Evolutionary conservation across 192 early-diverging fungal genomes (phyloP).

Genomic region (Rhizoclosmatium sp.): DNA sequence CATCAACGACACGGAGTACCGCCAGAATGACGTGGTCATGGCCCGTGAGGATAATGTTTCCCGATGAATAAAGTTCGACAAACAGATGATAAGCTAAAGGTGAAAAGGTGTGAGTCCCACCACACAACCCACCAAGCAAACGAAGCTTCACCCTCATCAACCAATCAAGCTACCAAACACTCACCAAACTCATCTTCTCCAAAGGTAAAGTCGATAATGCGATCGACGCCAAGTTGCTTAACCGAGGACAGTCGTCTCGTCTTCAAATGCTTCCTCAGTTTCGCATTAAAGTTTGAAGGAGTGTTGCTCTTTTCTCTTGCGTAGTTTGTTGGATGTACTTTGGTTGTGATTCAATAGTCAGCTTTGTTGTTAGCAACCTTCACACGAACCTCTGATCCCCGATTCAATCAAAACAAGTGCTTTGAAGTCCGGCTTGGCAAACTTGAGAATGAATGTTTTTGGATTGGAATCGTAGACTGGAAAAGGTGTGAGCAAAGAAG

Average conservation of each 20-base stretch:
- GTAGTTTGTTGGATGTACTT: constrained; percentile 88
- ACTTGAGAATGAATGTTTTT: constrained; percentile 92
- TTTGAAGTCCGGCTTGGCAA: constrained; percentile 88
- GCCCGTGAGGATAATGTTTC: constrained; percentile 96
- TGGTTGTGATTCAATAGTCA: background rate
- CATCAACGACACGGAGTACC: constrained; percentile 85
- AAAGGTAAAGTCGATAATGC: constrained; percentile 94
- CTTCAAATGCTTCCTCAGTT: constrained; percentile 93
- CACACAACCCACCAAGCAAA: too few relatives aligned
- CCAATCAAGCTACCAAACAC: background rate
- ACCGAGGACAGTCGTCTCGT: constrained; percentile 80
- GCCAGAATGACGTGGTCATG: constrained; percentile 83
- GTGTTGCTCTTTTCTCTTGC: constrained; percentile 84
- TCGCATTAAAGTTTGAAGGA: constrained; percentile 88
- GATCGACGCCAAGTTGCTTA: constrained; percentile 87
- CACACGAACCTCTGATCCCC: constrained; percentile 70
- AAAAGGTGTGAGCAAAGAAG: background rate
- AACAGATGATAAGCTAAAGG: constrained; percentile 63
- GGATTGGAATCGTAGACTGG: constrained; percentile 92
- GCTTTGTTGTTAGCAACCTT: background rate
- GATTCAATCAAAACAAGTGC: constrained; percentile 91
- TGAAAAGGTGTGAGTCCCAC: background rate
- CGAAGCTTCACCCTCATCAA: background rate
- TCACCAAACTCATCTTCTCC: constrained; percentile 63
- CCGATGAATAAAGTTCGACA: constrained; percentile 67